Conservation (phyloP, 2,329 filamentous ascomycete genomes). For the Alternaria atra region DNA sequence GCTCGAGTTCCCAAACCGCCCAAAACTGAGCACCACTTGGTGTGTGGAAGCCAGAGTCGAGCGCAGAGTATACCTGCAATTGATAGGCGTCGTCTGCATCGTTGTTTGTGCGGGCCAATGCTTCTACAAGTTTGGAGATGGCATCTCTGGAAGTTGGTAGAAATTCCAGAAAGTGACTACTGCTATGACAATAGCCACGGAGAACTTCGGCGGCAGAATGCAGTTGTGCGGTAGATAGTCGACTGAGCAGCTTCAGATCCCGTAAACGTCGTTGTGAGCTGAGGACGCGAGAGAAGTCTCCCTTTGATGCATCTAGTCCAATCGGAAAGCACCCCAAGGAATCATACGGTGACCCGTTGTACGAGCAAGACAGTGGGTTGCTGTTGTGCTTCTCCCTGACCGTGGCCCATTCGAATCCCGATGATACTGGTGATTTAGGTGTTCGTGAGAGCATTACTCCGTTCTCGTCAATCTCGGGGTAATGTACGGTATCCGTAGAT, state of each 20-base stretch:
- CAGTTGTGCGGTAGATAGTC: slow-evolving; percentile 34
- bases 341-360: slow-evolving; percentile 36
- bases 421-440: slow-evolving; percentile 28
- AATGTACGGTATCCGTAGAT: slow-evolving; percentile 44
- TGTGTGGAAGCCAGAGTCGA: slow-evolving; percentile 52
- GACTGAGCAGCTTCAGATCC: slow-evolving; percentile 41
- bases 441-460: slow-evolving; percentile 31
- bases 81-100: slow-evolving; percentile 42
- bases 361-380: slow-evolving; percentile 47
- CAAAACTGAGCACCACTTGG: slow-evolving; percentile 46
- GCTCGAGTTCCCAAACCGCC: slow-evolving; percentile 47
- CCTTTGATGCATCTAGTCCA: slow-evolving; percentile 42
- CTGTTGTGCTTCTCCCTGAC: slow-evolving; percentile 32
- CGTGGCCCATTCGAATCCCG: slow-evolving; percentile 41
- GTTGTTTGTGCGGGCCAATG: slow-evolving; percentile 32
- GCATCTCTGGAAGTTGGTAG: slow-evolving; percentile 35
- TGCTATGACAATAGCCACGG: slow-evolving; percentile 23
- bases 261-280: slow-evolving; percentile 44
- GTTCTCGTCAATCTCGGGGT: slow-evolving; percentile 45
- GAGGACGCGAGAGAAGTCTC: slow-evolving; percentile 45
- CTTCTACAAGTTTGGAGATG: slow-evolving; percentile 34
- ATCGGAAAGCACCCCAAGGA: slow-evolving; percentile 49
- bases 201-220: slow-evolving; percentile 29
- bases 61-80: slow-evolving; percentile 43
- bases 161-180: slow-evolving; percentile 27